Conservation (phyloP, 177 flowering plant species). For the Vitis hybrid region DNA sequence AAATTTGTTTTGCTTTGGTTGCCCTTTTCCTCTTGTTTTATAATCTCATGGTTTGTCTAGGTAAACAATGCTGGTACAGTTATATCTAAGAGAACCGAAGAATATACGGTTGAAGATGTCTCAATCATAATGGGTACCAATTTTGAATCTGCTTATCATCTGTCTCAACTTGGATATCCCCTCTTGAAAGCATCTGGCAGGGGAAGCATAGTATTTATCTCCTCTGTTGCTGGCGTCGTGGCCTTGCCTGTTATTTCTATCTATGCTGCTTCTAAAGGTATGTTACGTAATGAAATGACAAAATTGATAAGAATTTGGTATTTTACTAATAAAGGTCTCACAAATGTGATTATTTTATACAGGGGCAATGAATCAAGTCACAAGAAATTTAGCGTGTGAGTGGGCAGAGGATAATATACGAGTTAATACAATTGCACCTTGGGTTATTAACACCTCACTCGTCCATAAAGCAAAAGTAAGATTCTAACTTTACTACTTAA, state of each 20-base stretch:
- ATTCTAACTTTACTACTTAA: neutral
- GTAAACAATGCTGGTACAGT: conserved; percentile 36
- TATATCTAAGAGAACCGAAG: conserved; percentile 8
- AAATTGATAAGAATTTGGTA: too few relatives aligned
- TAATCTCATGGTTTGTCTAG: conserved; percentile 9
- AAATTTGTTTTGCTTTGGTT: too few relatives aligned
- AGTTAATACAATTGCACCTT: conserved; percentile 34
- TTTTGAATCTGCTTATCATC: conserved; percentile 39
- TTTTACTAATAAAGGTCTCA: neutral
- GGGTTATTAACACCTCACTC: conserved; percentile 28
- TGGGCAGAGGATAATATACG: conserved; percentile 49
- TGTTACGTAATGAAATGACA: too few relatives aligned
- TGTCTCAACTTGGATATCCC: conserved; percentile 42
- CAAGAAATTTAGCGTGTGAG: conserved; percentile 41
- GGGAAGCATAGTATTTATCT: conserved; percentile 37
- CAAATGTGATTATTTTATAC: neutral
- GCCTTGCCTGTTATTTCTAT: conserved; percentile 20
- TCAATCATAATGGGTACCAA: conserved; percentile 29
- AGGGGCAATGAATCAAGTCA: conserved; percentile 44
- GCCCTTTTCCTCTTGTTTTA: neutral
- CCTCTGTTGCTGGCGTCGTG: conserved; percentile 38
- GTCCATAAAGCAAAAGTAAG: conserved; percentile 5
- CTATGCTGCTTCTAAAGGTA: conserved; percentile 43
- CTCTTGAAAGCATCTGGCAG: conserved; percentile 38
- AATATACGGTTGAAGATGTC: conserved; percentile 28